A percentile compares a stretch with the other conserved stretches of the same genome.
Evolutionary conservation across 768 basidiomycete species (phyloP).

Genomic region (Naganishia randhawae): DNA sequence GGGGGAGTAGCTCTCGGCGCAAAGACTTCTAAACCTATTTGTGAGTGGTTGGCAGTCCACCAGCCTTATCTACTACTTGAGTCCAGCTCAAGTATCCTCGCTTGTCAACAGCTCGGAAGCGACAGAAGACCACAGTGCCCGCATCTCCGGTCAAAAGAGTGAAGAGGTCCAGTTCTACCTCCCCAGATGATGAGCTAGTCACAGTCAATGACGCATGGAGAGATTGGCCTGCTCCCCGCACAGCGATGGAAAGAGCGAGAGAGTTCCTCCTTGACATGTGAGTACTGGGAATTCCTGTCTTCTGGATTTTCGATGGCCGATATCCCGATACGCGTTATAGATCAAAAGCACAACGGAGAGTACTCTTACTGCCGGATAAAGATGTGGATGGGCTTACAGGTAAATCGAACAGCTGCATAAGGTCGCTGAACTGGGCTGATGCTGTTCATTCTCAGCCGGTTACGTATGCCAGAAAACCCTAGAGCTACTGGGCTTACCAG

Average conservation of each 20-base stretch:
- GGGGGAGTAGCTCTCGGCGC: not conserved
- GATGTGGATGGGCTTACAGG: slow-evolving; percentile 53
- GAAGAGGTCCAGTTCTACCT: not conserved
- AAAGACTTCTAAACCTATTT: not conserved
- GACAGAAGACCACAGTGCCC: slow-evolving; percentile 1
- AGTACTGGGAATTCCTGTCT: slow-evolving; percentile 23
- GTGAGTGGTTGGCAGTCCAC: not conserved
- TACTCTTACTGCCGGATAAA: slow-evolving; percentile 55
- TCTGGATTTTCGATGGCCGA: not conserved
- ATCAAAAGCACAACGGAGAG: slow-evolving; percentile 33
- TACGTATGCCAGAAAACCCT: slow-evolving; percentile 53
- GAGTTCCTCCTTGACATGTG: slow-evolving; percentile 49
- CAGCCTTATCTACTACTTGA: not conserved
- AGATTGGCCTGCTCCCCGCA: slow-evolving; percentile 51
- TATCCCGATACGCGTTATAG: slow-evolving; percentile 22
- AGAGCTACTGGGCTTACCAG: slow-evolving; percentile 50
- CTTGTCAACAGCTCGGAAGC: slow-evolving; percentile 1
- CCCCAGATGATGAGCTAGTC: not conserved
- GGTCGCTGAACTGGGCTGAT: not conserved
- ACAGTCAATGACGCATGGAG: slow-evolving; percentile 32
- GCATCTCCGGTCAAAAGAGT: not conserved
- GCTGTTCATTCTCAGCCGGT: slow-evolving; percentile 35
- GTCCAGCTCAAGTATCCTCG: not conserved
- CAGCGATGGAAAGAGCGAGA: slow-evolving; percentile 44
- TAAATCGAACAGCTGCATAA: slow-evolving; percentile 7